phyloP scores from a whole-genome alignment of 768 basidiomycete species.

The Lyophyllum decastes region DNA sequence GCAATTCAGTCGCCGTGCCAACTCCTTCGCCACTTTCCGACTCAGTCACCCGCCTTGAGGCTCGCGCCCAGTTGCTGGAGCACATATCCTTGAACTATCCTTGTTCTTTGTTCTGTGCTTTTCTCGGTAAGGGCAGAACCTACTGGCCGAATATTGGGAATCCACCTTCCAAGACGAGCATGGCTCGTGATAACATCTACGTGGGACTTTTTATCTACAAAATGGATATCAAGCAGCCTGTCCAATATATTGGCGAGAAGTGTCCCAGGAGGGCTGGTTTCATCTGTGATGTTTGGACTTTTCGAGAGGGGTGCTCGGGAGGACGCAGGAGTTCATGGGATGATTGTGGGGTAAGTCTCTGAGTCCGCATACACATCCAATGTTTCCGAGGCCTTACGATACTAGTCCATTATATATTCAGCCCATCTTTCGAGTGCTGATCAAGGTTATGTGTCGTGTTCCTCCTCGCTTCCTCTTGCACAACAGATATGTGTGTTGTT shows the following conservation, averaged over 20 bases:
- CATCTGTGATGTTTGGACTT: too few relatives aligned
- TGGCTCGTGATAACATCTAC: background rate
- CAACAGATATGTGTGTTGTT: background rate
- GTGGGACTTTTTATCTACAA: constrained; percentile 4
- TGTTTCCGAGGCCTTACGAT: background rate
- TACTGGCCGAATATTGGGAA: background rate
- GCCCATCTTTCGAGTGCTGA: background rate
- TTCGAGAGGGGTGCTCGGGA: too few relatives aligned
- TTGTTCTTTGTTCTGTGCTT: background rate
- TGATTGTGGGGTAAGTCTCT: background rate
- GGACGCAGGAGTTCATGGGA: background rate
- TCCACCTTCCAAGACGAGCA: background rate
- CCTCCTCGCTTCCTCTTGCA: constrained; percentile 9
- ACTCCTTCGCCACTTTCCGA: background rate
- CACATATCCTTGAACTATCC: background rate
- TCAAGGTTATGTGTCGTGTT: background rate
- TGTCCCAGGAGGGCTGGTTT: too few relatives aligned
- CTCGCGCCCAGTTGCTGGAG: background rate
- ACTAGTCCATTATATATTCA: background rate
- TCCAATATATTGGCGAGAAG: background rate
- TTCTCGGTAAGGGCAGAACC: background rate
- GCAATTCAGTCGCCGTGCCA: too few relatives aligned
- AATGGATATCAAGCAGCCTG: background rate
- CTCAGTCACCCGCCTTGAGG: background rate
- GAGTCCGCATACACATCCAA: too few relatives aligned